phyloP scores from a whole-genome alignment of 164 flowering plant species.

The Kingdonia uniflora region DNA sequence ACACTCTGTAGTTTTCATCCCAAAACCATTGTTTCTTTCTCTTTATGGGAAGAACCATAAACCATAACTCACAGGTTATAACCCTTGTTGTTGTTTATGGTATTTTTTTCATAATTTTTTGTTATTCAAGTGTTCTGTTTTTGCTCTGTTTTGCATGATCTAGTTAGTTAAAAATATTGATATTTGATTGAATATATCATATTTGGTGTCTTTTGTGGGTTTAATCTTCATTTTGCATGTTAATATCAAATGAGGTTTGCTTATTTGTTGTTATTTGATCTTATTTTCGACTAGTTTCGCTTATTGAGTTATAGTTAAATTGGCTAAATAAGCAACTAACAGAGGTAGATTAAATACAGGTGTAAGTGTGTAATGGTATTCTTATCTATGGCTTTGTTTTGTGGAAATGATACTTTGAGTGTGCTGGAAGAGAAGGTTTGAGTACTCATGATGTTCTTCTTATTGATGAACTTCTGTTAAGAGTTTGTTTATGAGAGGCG shows the following conservation, averaged over 20 bases:
- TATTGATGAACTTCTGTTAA: not conserved
- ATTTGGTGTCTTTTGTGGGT: not conserved
- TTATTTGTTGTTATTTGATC: constrained; percentile 16
- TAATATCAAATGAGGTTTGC: constrained; percentile 11
- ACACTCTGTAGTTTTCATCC: not conserved
- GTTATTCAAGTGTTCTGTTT: not conserved
- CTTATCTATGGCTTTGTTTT: too few relatives aligned
- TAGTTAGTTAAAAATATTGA: not conserved
- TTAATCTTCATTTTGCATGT: not conserved
- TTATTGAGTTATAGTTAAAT: too few relatives aligned
- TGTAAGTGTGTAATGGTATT: too few relatives aligned
- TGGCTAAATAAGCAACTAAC: not conserved
- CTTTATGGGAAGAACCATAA: not conserved
- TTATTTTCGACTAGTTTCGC: not conserved
- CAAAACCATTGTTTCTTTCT: not conserved
- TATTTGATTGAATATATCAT: constrained; percentile 1
- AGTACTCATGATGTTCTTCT: too few relatives aligned
- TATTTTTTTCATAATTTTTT: constrained; percentile 2
- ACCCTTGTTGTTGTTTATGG: not conserved
- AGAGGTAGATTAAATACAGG: too few relatives aligned
- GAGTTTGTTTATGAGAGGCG: constrained; percentile 1
- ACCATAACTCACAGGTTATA: constrained; percentile 3
- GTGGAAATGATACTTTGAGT: too few relatives aligned
- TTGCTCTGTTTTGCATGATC: constrained; percentile 1
- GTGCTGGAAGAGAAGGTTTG: too few relatives aligned